Conservation (phyloP, 352 stramenopile species). For the Elongisporangium senticosum region DNA sequence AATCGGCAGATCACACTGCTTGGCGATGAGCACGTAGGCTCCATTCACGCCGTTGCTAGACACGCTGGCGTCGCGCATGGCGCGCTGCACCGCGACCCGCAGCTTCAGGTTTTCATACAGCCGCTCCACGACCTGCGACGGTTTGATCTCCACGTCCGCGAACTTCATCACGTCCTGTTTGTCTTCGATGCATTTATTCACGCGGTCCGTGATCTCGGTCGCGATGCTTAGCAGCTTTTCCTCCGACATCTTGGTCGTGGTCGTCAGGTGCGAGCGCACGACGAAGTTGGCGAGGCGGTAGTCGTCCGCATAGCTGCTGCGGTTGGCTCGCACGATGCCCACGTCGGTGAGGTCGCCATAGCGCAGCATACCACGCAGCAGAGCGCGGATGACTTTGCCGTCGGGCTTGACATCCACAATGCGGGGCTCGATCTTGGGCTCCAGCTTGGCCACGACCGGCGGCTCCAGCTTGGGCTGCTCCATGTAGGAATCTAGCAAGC, state of each 20-base stretch:
- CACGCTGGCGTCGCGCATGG: conserved; percentile 29
- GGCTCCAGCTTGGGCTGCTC: conserved; percentile 15
- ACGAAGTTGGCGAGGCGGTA: conserved; percentile 77
- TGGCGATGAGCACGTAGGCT: conserved; percentile 68
- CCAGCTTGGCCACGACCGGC: conserved; percentile 31
- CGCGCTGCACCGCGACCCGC: conserved; percentile 73
- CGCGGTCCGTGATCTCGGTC: conserved; percentile 53
- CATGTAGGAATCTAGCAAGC: conserved; percentile 16
- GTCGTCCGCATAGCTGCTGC: conserved; percentile 65
- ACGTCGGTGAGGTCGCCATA: conserved; percentile 80
- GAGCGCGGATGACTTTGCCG: conserved; percentile 58
- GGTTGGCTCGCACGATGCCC: conserved; percentile 31
- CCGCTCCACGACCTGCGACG: conserved; percentile 71
- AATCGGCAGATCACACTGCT: conserved; percentile 57
- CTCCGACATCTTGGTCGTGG: conserved; percentile 45
- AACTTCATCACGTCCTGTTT: conserved; percentile 76
- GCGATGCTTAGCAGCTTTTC: conserved; percentile 54
- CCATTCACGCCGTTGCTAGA: conserved; percentile 36
- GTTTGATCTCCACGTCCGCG: conserved; percentile 66
- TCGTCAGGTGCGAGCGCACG: conserved; percentile 48
- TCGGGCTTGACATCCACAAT: conserved; percentile 42
- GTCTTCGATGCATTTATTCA: conserved; percentile 45
- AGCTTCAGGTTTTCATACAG: conserved; percentile 86
- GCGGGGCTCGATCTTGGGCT: conserved; percentile 33
- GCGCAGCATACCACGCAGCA: conserved; percentile 65